phyloP scores from a whole-genome alignment of 495 filamentous ascomycete species.

The Polyplosphaeria fusca region DNA sequence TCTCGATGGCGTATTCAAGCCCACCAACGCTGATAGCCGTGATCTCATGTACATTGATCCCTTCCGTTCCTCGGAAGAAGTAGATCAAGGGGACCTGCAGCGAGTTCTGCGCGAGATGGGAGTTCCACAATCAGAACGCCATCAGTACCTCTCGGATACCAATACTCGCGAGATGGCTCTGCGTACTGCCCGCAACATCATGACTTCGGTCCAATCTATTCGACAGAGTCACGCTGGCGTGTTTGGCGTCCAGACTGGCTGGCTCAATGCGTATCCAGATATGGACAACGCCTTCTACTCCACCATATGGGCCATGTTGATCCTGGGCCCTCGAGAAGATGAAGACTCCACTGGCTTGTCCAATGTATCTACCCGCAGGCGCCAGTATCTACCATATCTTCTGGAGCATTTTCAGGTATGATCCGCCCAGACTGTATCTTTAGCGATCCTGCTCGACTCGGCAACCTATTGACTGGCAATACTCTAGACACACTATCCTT shows the following conservation, averaged over 20 bases:
- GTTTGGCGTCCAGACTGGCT: constrained; percentile 7
- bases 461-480: too few species aligned
- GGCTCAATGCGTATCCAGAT: constrained; percentile 43
- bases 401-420: constrained; percentile 67
- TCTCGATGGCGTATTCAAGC: constrained; percentile 56
- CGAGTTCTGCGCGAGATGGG: constrained; percentile 62
- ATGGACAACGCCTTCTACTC: constrained; percentile 69
- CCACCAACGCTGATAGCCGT: constrained; percentile 12
- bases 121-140: constrained; percentile 51
- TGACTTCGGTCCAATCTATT: constrained; percentile 53
- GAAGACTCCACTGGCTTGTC: constrained; percentile 36
- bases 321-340: constrained; percentile 47
- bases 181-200: constrained; percentile 77
- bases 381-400: constrained; percentile 63
- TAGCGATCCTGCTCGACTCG: too few species aligned
- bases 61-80: constrained; percentile 67
- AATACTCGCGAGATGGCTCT: constrained; percentile 63
- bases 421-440: too few species aligned
- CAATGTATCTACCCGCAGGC: constrained; percentile 48
- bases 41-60: constrained; percentile 77
- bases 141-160: constrained; percentile 58
- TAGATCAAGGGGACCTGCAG: constrained; percentile 56
- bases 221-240: constrained; percentile 15
- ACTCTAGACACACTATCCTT: constrained; percentile 55
- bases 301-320: constrained; percentile 72